Evolutionary conservation across 352 stramenopile genomes (phyloP).

Genomic region (Salisapilia sapeloensis): DNA sequence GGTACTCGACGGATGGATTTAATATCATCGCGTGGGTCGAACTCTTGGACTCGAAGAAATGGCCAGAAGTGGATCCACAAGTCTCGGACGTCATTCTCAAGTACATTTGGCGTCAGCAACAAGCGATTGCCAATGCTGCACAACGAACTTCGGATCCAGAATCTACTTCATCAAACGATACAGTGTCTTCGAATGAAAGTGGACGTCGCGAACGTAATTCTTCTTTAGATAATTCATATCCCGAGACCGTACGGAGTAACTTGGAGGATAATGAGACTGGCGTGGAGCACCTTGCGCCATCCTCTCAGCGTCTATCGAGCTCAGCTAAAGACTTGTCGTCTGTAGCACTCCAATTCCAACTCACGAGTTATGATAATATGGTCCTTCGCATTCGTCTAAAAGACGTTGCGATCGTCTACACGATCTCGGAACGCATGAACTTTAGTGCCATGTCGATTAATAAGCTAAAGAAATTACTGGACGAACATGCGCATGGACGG

Average conservation of each 20-base stretch:
- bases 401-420: slow-evolving; percentile 77
- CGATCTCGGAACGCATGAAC: slow-evolving; percentile 70
- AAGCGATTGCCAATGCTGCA: slow-evolving; percentile 15
- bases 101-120: slow-evolving; percentile 58
- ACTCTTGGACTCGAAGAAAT: slow-evolving; percentile 70
- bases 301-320: slow-evolving; percentile 18
- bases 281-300: slow-evolving; percentile 43
- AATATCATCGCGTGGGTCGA: slow-evolving; percentile 80
- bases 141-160: slow-evolving; percentile 10
- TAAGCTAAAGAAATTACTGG: slow-evolving; percentile 51
- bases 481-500: slow-evolving; percentile 38
- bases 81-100: slow-evolving; percentile 58
- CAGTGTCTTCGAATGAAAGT: slow-evolving; percentile 49
- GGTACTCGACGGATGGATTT: slow-evolving; percentile 71
- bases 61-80: slow-evolving; percentile 37
- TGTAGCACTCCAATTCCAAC: slow-evolving; percentile 69
- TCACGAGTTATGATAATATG: slow-evolving; percentile 76
- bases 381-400: slow-evolving; percentile 66
- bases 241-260: slow-evolving; percentile 13
- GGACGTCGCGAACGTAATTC: slow-evolving; percentile 12
- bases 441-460: slow-evolving; percentile 54
- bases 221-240: slow-evolving; percentile 23
- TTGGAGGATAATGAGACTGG: slow-evolving; percentile 30
- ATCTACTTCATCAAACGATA: slow-evolving; percentile 43
- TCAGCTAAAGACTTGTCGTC: slow-evolving; percentile 40